These are phyloP conservation scores for Boletus rubropictus DNA, from an alignment of 768 basidiomycete genomes.

Conservation along the genomic window DNA sequence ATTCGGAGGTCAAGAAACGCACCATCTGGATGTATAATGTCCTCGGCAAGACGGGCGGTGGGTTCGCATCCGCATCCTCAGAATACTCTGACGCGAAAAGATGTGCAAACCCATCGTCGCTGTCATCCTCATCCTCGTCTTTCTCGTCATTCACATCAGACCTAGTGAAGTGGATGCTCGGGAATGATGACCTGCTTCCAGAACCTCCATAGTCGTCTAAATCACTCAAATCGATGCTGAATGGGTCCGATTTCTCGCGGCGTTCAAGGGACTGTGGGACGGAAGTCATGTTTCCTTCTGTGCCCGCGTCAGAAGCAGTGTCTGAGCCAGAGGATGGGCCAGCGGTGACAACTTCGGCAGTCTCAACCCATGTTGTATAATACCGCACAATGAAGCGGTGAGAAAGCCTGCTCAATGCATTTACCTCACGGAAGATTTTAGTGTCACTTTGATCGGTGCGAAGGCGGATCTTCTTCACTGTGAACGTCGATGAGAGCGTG, in stretches of 20 bases:
- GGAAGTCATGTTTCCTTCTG: conserved; percentile 49
- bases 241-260: conserved; percentile 48
- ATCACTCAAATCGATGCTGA: conserved; percentile 59
- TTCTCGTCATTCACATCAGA: conserved; percentile 37
- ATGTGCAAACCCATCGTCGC: conserved; percentile 37
- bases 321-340: conserved; percentile 44
- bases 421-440: conserved; percentile 89
- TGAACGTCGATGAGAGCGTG: not conserved
- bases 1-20: conserved; percentile 2
- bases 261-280: conserved; percentile 42
- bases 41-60: conserved; percentile 33
- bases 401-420: conserved; percentile 77
- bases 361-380: conserved; percentile 88
- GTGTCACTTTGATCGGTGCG: conserved; percentile 72
- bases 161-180: conserved; percentile 75
- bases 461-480: conserved; percentile 87
- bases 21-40: conserved; percentile 96
- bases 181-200: conserved; percentile 59
- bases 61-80: conserved; percentile 31
- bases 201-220: conserved; percentile 53
- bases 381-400: conserved; percentile 92
- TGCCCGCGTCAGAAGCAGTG: conserved; percentile 32
- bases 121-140: conserved; percentile 41
- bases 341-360: conserved; percentile 47
- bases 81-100: conserved; percentile 31